These are phyloP conservation scores for Platanthera guangdongensis DNA, from an alignment of 106 monocot genomes.

Conservation along the genomic window DNA sequence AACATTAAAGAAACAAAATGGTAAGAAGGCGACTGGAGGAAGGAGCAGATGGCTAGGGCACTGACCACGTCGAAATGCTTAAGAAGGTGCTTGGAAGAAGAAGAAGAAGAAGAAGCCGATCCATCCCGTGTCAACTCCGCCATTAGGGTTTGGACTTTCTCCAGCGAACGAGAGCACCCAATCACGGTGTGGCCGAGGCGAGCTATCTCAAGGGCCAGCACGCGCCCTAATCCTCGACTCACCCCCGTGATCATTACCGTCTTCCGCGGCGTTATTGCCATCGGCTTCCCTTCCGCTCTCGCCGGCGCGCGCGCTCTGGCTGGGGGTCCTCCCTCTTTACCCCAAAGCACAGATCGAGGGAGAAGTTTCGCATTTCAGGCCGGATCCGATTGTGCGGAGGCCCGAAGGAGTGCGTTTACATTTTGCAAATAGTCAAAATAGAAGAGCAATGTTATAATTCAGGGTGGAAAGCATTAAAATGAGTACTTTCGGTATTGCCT, in stretches of 20 bases:
- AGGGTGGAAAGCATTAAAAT: too few relatives aligned
- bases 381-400: too few relatives aligned
- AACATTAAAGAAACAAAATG: too few relatives aligned
- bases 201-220: conserved; percentile 67
- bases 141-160: conserved; percentile 45
- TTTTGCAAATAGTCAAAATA: too few relatives aligned
- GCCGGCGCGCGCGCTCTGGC: too few relatives aligned
- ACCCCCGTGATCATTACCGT: conserved; percentile 89
- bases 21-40: background rate
- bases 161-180: conserved; percentile 69
- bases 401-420: too few relatives aligned
- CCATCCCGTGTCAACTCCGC: conserved; percentile 24
- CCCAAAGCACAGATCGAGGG: too few relatives aligned
- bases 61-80: conserved; percentile 61
- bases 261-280: conserved; percentile 21
- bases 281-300: background rate
- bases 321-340: too few relatives aligned
- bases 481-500: too few relatives aligned
- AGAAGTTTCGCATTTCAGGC: too few relatives aligned
- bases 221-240: conserved; percentile 77
- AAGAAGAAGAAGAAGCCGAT: conserved; percentile 13
- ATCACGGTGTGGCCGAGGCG: conserved; percentile 67
- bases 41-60: background rate
- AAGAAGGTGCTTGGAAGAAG: conserved; percentile 58
- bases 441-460: too few relatives aligned